A percentile compares a stretch with the other conserved stretches of the same genome.
Conservation (phyloP, 2,329 filamentous ascomycete species). For the Aspergillus caelatus region DNA sequence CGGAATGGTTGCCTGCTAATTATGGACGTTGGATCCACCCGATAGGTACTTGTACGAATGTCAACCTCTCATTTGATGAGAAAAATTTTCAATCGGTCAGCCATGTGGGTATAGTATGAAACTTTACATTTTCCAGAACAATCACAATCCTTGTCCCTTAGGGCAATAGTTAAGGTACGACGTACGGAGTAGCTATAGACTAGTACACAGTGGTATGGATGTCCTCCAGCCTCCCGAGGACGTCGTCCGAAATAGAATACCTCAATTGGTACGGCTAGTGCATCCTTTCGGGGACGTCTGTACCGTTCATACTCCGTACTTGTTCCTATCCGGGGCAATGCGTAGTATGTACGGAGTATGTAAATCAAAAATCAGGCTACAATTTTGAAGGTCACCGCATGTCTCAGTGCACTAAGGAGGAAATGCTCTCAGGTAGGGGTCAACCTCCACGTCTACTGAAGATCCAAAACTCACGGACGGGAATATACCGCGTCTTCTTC, state of each 20-base stretch:
- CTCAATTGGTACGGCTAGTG: not conserved
- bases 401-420: not conserved
- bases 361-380: not conserved
- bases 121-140: slow-evolving; percentile 6
- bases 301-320: not conserved
- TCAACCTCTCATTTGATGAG: slow-evolving; percentile 1
- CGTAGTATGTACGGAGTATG: not conserved
- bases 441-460: not conserved
- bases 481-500: slow-evolving; percentile 24
- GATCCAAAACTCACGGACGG: slow-evolving; percentile 9
- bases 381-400: not conserved
- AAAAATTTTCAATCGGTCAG: slow-evolving; percentile 5
- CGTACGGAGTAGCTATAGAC: not conserved
- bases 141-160: slow-evolving; percentile 6
- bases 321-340: not conserved
- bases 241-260: not conserved
- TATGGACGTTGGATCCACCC: not conserved
- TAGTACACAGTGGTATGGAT: not conserved
- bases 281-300: not conserved
- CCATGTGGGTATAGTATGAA: slow-evolving; percentile 5
- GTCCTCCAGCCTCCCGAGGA: not conserved
- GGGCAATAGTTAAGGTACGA: not conserved
- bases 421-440: not conserved
- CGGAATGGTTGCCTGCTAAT: not conserved
- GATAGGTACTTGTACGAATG: not conserved